Evolutionary conservation across 306 rosid genomes (phyloP), one percentile per base, ranked within the genome.

Genomic region (Pachyrhizus erosus): DNA sequence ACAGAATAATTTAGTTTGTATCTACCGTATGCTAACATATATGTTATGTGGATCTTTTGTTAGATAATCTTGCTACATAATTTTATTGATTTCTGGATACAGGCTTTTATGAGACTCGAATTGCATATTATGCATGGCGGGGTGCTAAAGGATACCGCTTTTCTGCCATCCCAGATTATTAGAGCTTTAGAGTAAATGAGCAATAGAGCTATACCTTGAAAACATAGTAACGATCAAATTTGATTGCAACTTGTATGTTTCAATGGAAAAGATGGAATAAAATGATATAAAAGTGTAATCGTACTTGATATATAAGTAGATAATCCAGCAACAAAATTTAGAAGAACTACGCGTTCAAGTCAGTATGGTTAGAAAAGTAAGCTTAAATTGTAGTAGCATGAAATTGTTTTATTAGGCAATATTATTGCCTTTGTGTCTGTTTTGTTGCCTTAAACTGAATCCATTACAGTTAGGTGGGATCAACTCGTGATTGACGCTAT

Each of bases 41-140:
- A 33, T 79, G 75, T 18, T 46, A 14, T 76, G 62, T 18, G 62
- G 31, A 81, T 42, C 65, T 87, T 52, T 80, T 60, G 5, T 29
- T 73, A 69, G 76, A 78, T 65, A 43, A 75, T 55, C 61, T 18
- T 68, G 62, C 34, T 10, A 68, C 23, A 24, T 55, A 10, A 60
- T 49, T 62, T 1, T 58, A 46, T 81, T 61, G 60, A 68, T 61
- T 81, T 84, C 33, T 84, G 83, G 46, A 45, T 84, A 86, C 91
- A 93, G 97, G 98, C 68, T 96, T 93, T 89, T 93, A 96, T 27
- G 98, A 96, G 90, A 96, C 97, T 74, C 90, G 97, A 70, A 80
- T 92, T 54, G 98, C 99, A 1, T 93, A 96, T 88, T 96, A 96
- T 77, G 88, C 99, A 26, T 93, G 97, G 97, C 84, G 98, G 84